phyloP scores from a whole-genome alignment of 1,139 yeast genomes.

The Debaryomycetaceae sp. region DNA sequence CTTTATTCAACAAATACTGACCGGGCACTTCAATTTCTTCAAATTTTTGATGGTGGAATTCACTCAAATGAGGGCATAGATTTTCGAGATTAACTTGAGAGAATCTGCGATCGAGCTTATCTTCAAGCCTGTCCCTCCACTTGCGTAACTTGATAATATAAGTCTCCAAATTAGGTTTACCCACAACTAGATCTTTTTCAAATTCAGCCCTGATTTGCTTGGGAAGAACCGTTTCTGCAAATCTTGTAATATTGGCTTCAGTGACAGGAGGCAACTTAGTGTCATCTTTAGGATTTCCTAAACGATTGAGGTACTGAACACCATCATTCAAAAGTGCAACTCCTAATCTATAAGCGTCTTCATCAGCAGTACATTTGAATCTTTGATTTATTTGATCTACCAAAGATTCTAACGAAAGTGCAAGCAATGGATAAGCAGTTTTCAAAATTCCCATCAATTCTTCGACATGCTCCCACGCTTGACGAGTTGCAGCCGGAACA shows the following conservation, averaged over 20 bases:
- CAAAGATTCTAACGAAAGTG: constrained; percentile 87
- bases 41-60: constrained; percentile 96
- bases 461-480: constrained; percentile 94
- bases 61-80: constrained; percentile 91
- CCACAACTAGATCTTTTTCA: constrained; percentile 83
- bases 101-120: constrained; percentile 79
- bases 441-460: constrained; percentile 93
- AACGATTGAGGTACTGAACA: constrained; percentile 78
- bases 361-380: constrained; percentile 93
- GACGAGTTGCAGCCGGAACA: constrained; percentile 32
- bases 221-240: constrained; percentile 92
- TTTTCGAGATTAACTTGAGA: constrained; percentile 81
- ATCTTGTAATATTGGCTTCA: constrained; percentile 82
- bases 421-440: constrained; percentile 92
- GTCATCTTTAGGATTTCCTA: constrained; percentile 83
- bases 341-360: constrained; percentile 90
- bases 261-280: constrained; percentile 89
- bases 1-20: constrained; percentile 82
- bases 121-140: constrained; percentile 94
- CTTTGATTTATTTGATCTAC: constrained; percentile 95
- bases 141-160: constrained; percentile 79
- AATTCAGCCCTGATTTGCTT: constrained; percentile 87
- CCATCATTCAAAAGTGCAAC: constrained; percentile 93
- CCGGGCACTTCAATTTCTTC: constrained; percentile 98
- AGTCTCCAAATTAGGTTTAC: constrained; percentile 86